A percentile compares a stretch with the other conserved stretches of the same genome.
These are phyloP conservation scores for Lactarius indigo DNA, from an alignment of 768 basidiomycete species.

Conservation along the genomic window DNA sequence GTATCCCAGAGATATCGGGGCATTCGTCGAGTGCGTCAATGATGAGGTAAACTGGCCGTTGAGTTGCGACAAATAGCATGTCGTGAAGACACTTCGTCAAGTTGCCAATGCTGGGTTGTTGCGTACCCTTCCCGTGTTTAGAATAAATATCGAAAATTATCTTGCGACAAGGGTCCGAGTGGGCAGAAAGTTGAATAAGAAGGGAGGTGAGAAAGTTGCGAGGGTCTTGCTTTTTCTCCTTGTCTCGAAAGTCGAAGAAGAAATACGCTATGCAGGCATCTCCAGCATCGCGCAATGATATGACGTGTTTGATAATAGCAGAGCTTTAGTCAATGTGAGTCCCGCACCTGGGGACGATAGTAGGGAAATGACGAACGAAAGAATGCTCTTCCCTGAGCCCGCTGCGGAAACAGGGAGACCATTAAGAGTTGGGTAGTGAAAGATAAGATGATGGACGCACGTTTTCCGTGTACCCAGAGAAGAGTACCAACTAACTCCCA, in stretches of 20 bases:
- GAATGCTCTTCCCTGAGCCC: neutral
- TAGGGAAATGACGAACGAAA: neutral
- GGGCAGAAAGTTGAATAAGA: neutral
- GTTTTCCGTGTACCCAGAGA: neutral
- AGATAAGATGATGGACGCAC: neutral
- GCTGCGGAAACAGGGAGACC: neutral
- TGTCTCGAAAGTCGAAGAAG: neutral
- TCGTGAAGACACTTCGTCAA: neutral
- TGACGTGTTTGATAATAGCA: neutral
- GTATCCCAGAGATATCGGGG: neutral
- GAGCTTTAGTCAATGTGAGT: neutral
- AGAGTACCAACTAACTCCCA: neutral
- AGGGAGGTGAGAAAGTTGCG: neutral
- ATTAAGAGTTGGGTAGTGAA: neutral
- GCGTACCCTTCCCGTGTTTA: neutral
- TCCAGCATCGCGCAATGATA: neutral
- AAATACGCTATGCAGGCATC: neutral
- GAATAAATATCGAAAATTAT: neutral
- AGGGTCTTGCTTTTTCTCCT: neutral
- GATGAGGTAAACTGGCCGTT: neutral
- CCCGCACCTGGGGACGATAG: no score
- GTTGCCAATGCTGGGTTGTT: neutral
- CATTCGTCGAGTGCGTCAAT: neutral
- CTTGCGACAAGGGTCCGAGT: neutral
- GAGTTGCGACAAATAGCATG: neutral